These are phyloP conservation scores for Ottelia alismoides DNA, from an alignment of 106 monocot species.

Conservation along the genomic window DNA sequence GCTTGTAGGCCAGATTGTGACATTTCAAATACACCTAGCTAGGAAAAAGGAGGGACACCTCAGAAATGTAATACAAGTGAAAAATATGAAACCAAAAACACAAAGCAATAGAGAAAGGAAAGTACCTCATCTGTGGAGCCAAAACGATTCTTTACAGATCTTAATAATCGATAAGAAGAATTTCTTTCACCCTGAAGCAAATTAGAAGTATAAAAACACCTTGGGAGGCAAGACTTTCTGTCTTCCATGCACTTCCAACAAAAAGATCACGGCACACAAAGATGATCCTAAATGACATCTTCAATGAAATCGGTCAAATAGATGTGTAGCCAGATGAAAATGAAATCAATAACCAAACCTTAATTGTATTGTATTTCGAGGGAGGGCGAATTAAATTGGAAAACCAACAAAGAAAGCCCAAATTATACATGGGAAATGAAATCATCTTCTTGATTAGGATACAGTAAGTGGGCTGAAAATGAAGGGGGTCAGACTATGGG, in stretches of 20 bases:
- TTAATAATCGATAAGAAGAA: slow-evolving; percentile 65
- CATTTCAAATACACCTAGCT: slow-evolving; percentile 99
- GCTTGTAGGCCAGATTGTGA: slow-evolving; percentile 79
- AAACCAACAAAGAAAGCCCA: not conserved
- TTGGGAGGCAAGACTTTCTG: not conserved
- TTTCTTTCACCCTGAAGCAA: slow-evolving; percentile 85
- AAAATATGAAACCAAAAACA: slow-evolving; percentile 2
- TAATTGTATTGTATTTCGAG: no score
- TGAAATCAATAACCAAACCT: no score
- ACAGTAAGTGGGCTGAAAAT: not conserved
- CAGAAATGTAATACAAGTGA: not conserved
- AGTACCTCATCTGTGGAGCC: slow-evolving; percentile 94
- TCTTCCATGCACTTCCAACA: no score
- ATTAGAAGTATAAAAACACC: not conserved
- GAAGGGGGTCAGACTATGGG: no score
- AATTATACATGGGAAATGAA: not conserved
- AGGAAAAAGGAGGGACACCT: slow-evolving; percentile 6
- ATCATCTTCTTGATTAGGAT: not conserved
- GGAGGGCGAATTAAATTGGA: no score
- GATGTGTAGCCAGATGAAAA: no score
- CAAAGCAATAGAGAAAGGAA: not conserved
- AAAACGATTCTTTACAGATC: slow-evolving; percentile 94
- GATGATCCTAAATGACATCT: no score
- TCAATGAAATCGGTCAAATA: no score
- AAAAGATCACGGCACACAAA: no score